Base-by-base conservation (phyloP, 2,329 filamentous ascomycete species). In the Hypoxylon sp. region DNA sequence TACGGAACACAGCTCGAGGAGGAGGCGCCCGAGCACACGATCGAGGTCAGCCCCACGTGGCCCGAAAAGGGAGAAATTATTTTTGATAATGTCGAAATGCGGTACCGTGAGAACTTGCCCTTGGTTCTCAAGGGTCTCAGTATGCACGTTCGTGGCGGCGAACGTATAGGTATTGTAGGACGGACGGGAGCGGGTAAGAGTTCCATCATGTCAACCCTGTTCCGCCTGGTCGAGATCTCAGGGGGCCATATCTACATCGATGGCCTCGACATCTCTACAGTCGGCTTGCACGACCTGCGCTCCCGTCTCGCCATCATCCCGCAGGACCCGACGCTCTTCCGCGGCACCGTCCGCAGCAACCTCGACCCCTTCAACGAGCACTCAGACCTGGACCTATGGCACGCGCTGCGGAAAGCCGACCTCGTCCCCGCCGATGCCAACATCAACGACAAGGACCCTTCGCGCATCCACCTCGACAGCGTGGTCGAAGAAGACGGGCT, bases 401-500 rank as follows among this genome's bases (percentile, higher is more conserved):
- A 87, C 0, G 92, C 92, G 0, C 84, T 96, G 0, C 89, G 92
- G 1, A 91, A 94, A 76, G 91, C 92, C 2, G 91, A 94, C 79
- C 85, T 96, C 1, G 88, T 94, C 2, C 80, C 86, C 2, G 80
- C 80, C 1, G 85, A 89, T 11, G 82, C 84, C 51, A 78, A 81
- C 10, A 80, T 85, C 61, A 80, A 81, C n/a, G 78, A 73, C 61
- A 76, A 78, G 58, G 80, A 82, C 64, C 78, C 81, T n/a, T 80
- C 80, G 9, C 89, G 92, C 62, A 92, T 97, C 67, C 90, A 94
- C 71, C 90, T 99, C 22, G 95, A 98, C 80, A 91, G 88, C 14
- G 77, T 89, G 1, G 95, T 98, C 2, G 94, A 98, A 74, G 96
- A 98, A 78, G 95, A 98, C 81, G 96, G 96, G 0, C 86, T 97